Conservation (phyloP, 768 basidiomycete genomes). For the Tricholoma bakamatsutake region DNA sequence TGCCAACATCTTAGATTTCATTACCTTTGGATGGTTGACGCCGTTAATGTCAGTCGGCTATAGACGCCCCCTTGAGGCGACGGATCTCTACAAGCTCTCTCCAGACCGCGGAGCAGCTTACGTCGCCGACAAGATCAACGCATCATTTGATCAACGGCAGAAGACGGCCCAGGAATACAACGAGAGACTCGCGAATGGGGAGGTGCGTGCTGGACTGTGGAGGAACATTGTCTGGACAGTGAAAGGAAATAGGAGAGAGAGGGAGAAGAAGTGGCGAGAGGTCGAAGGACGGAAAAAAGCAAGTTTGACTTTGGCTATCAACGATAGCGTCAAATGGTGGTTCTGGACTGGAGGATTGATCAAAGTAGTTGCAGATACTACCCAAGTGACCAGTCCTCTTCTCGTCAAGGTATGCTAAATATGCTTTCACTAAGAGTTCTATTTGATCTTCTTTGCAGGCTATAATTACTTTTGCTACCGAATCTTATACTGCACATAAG, state of each 20-base stretch:
- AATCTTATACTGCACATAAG: slow-evolving; percentile 49
- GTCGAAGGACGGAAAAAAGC: no score
- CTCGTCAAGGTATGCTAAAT: slow-evolving; percentile 63
- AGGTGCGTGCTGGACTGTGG: no score
- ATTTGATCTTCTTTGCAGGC: slow-evolving; percentile 31
- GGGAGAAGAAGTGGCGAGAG: no score
- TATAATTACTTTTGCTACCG: slow-evolving; percentile 63
- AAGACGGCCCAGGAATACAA: no score
- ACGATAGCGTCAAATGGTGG: slow-evolving; percentile 72
- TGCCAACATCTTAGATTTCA: slow-evolving; percentile 50
- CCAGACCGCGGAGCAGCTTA: no score
- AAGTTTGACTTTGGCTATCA: slow-evolving; percentile 64
- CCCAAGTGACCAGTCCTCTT: slow-evolving; percentile 70
- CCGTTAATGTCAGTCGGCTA: slow-evolving; percentile 71
- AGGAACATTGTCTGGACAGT: no score
- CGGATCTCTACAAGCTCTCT: slow-evolving; percentile 80
- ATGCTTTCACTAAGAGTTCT: background rate
- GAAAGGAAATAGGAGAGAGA: no score
- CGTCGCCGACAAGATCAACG: no score
- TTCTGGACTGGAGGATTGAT: slow-evolving; percentile 69
- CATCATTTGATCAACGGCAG: no score
- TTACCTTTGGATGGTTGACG: slow-evolving; percentile 76
- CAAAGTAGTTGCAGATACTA: slow-evolving; percentile 59
- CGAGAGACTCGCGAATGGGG: no score
- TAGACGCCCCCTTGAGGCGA: slow-evolving; percentile 69